A percentile compares a stretch with the other conserved stretches of the same genome.
Evolutionary conservation across 2,329 filamentous ascomycete genomes (phyloP).

Genomic region (Alternaria arborescens): DNA sequence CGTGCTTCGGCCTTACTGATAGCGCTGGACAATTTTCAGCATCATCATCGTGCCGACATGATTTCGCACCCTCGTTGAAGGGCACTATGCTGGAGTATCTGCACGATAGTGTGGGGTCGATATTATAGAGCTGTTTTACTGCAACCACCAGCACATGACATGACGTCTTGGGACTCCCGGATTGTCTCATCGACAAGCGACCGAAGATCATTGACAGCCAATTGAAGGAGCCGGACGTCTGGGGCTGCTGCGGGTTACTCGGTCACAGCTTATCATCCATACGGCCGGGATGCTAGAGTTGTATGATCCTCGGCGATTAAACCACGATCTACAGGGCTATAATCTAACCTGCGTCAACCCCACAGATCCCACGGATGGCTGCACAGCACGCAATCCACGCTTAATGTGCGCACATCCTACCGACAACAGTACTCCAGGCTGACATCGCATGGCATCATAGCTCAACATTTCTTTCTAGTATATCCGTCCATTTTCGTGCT

Average conservation of each 20-base stretch:
- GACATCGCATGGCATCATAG: neutral
- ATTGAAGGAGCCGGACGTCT: neutral
- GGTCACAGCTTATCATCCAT: neutral
- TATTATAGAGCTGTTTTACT: neutral
- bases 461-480: neutral
- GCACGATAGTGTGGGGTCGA: neutral
- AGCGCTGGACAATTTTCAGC: neutral
- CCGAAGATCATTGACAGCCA: neutral
- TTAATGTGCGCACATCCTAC: constrained; percentile 3
- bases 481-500: neutral
- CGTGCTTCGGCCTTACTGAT: constrained; percentile 7
- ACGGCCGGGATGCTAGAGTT: neutral
- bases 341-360: neutral
- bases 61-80: too few species aligned
- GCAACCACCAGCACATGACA: neutral
- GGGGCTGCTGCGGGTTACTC: neutral
- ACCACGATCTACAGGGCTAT: neutral
- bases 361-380: neutral
- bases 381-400: constrained; percentile 14
- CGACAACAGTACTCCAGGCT: neutral
- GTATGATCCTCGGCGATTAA: neutral
- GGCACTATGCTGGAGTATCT: neutral
- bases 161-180: neutral
- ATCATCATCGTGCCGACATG: neutral
- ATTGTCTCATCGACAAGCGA: neutral